Evolutionary conservation across 208 protist genomes (phyloP), one percentile per base, ranked within the genome.

Genomic region (Trypanosoma vivax): DNA sequence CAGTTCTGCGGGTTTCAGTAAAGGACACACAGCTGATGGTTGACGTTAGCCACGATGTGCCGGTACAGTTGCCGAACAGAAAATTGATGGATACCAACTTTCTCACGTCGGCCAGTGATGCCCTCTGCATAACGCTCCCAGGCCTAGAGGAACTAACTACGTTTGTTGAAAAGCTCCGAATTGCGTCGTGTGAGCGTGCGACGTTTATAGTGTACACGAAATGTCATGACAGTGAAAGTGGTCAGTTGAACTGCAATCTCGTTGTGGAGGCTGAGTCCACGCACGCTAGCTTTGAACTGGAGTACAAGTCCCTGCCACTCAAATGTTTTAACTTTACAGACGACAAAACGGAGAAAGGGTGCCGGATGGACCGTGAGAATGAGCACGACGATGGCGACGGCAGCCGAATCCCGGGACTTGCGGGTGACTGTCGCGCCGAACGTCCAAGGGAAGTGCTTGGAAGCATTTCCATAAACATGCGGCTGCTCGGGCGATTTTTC

Each of bases 161-260:
- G 7, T 93, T 93, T 43, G 70, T 93, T 1, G 81, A 93, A 25
- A 76, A 83, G 54, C 52, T 89, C 16, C 76, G 74, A 19, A 73
- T 50, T 19, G 79, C 81, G 1, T 64, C 70, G n/a, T 87, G 82
- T 46, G 69, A 82, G 4, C 59, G 38, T 40, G 66, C 90, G 2
- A 82, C 75, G 14, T 85, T 93, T 31, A 71, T 47, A 2, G 59
- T 59, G 16, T 31, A 66, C 30, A 31, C 4, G 16, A 56, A 63
- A 25, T 1, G 2, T 16, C 9, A 18, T 3, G 29, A n/a, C 9
- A 55, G 35, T 27, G 37, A 27, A 37, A 0, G 33, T 37, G 14
- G 33, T 0, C 9, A 37, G 33, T 13, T 43, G 33, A 45, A 42
- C 3, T 69, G 67, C 10, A 73, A 46, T 45, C 67, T 89, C 13